These are phyloP conservation scores for Phylloporus sp. DNA, from an alignment of 768 basidiomycete genomes.

Conservation along the genomic window DNA sequence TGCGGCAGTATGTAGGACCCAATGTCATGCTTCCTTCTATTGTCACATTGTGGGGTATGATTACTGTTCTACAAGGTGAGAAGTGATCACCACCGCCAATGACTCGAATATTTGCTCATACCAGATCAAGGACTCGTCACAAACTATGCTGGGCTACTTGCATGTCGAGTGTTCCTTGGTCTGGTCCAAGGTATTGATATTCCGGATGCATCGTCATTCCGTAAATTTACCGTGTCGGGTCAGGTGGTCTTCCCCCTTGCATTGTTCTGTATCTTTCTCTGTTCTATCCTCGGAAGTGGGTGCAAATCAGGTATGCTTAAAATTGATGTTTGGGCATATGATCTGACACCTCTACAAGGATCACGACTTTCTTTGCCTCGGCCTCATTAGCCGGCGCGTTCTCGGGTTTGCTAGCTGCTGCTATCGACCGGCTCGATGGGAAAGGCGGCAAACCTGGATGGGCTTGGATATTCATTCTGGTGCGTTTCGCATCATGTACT, in stretches of 20 bases:
- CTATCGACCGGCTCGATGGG: constrained; percentile 52
- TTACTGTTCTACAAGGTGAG: constrained; percentile 55
- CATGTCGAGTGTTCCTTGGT: constrained; percentile 47
- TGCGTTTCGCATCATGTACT: constrained; percentile 13
- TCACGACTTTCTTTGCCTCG: constrained; percentile 36
- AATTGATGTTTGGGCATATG: background rate
- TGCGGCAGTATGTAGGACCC: constrained; percentile 44
- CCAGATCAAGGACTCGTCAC: constrained; percentile 37
- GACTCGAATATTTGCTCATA: background rate
- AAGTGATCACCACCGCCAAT: background rate
- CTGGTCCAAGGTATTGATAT: constrained; percentile 48
- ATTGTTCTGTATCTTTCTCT: constrained; percentile 55
- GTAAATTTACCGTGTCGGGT: constrained; percentile 2
- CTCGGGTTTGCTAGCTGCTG: constrained; percentile 59
- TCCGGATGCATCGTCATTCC: background rate
- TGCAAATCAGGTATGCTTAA: constrained; percentile 21
- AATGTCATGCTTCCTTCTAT: constrained; percentile 57
- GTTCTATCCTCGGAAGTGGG: constrained; percentile 34
- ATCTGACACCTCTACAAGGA: constrained; percentile 20
- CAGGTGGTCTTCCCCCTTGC: constrained; percentile 55
- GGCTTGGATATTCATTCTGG: constrained; percentile 59
- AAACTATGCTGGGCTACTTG: constrained; percentile 50
- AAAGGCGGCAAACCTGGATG: constrained; percentile 48
- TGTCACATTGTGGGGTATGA: constrained; percentile 63
- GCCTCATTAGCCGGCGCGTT: constrained; percentile 59